Percentiles rank a stretch among this genome's conserved stretches.
phyloP scores from a whole-genome alignment of 139 green algal genomes.

The Axilococcus clingmanii region DNA sequence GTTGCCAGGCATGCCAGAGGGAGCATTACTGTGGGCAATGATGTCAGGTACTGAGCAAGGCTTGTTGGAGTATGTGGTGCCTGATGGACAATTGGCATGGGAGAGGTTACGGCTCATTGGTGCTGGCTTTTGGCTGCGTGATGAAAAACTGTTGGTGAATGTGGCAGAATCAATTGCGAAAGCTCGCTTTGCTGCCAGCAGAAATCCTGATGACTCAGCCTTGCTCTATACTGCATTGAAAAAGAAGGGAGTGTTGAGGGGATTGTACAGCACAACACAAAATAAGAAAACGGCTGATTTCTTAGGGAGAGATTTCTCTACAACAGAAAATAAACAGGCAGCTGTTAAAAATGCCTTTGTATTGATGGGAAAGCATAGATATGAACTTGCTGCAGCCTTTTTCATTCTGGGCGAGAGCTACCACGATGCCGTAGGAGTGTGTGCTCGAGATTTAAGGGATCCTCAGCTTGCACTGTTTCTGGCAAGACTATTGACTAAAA shows the following conservation, averaged over 20 bases:
- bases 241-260: conserved; percentile 48
- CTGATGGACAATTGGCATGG: conserved; percentile 38
- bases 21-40: conserved; percentile 12
- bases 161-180: conserved; percentile 63
- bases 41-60: conserved; percentile 10
- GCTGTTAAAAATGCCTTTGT: conserved; percentile 87
- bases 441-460: conserved; percentile 2
- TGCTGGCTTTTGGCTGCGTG: conserved; percentile 74
- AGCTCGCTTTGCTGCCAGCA: conserved; percentile 47
- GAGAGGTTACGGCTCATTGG: conserved; percentile 42
- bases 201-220: conserved; percentile 66
- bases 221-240: conserved; percentile 74
- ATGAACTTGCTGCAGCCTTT: conserved; percentile 71
- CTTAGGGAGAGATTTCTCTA: conserved; percentile 62
- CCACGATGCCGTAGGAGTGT: not conserved
- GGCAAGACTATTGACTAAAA: not conserved
- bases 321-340: conserved; percentile 35
- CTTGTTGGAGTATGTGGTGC: conserved; percentile 23
- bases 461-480: conserved; percentile 4
- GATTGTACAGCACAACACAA: conserved; percentile 54
- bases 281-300: conserved; percentile 71
- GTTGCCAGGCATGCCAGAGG: conserved; percentile 1
- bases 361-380: conserved; percentile 75
- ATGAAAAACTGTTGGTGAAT: conserved; percentile 9
- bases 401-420: conserved; percentile 63